Evolutionary conservation across 805 yeast species (phyloP), one percentile per base, ranked within the genome.

Genomic region (Limtongozyma cylindracea): DNA sequence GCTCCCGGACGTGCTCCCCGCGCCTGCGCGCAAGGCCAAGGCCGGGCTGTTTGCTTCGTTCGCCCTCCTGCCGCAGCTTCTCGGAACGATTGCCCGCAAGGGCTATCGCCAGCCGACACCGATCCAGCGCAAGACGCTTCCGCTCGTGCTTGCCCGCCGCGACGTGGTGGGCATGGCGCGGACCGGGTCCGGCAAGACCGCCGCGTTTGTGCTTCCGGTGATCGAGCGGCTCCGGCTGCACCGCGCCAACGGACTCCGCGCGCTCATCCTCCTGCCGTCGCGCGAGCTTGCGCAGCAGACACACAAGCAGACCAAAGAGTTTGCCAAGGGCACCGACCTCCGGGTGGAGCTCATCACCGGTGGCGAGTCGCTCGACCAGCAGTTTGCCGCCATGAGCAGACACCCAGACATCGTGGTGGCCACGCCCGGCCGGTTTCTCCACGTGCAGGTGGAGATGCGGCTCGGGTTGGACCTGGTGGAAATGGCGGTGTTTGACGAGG

Each of bases 141-240:
- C 98, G 0, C 53, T 80, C 24, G 69, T 88, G 27, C 51, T 88
- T 50, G 77, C 73, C 21, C 72, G 66, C 24, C 58, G 91, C 38
- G 98, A 88, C 47, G 91, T 88, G 19, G 98, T 88, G 10, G 99
- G 95, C 39, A 88, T 88, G 99, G 99, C 99, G 10, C 61, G 99
- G 38, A 88, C 99, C 0, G 99, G 99, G 36, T 76, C 93, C 13
- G 99, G 99, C 56, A 88, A 88, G 41, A 88, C 99, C 1, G 98
- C 98, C 6, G 96, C 98, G 1, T 88, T 88, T 41, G 61, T 77
- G 11, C 48, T 88, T 24, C 99, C 99, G 3, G 56, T 88, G 52
- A 56, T 88, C 30, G 95, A 88, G 34, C 69, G 62, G 38, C 54
- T 84, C 32, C 77, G 76, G 41, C 45, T 65, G 2, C 95, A 84